A percentile compares a stretch with the other conserved stretches of the same genome.
phyloP scores from a whole-genome alignment of 1,284 basidiomycete species.

The Cryptococcus hybrid region DNA sequence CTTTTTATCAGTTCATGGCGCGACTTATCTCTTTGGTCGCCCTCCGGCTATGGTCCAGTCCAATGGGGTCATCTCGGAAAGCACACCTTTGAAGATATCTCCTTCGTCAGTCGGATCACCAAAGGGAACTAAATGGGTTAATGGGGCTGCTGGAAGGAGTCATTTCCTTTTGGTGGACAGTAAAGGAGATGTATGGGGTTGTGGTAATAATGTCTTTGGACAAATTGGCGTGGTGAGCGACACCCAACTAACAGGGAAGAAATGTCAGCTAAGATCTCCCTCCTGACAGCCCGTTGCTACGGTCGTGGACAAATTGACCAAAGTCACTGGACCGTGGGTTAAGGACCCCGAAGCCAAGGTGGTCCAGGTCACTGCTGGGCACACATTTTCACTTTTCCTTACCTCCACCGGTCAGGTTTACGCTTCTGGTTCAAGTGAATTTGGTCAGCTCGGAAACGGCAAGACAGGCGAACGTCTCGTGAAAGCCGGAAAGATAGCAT shows the following conservation, averaged over 20 bases:
- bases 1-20: conserved; percentile 58
- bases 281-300: conserved; percentile 15
- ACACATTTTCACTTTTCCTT: conserved; percentile 78
- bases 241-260: not conserved
- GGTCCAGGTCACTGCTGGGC: conserved; percentile 66
- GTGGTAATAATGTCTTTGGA: conserved; percentile 77
- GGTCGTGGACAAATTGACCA: conserved; percentile 25
- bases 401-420: conserved; percentile 82
- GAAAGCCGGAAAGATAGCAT: conserved; percentile 76
- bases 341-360: conserved; percentile 32
- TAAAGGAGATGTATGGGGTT: conserved; percentile 76
- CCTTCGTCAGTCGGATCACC: conserved; percentile 63
- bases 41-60: conserved; percentile 62
- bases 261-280: not conserved
- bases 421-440: conserved; percentile 85
- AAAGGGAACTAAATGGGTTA: conserved; percentile 64
- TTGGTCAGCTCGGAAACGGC: conserved; percentile 89
- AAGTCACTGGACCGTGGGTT: conserved; percentile 40
- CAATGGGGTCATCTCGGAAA: conserved; percentile 60
- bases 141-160: conserved; percentile 75
- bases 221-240: conserved; percentile 55
- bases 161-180: conserved; percentile 82
- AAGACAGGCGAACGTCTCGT: conserved; percentile 83
- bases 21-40: conserved; percentile 86
- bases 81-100: conserved; percentile 63